Evolutionary conservation across 495 filamentous ascomycete genomes (phyloP).

Genomic region (Trichoderma erinaceum): DNA sequence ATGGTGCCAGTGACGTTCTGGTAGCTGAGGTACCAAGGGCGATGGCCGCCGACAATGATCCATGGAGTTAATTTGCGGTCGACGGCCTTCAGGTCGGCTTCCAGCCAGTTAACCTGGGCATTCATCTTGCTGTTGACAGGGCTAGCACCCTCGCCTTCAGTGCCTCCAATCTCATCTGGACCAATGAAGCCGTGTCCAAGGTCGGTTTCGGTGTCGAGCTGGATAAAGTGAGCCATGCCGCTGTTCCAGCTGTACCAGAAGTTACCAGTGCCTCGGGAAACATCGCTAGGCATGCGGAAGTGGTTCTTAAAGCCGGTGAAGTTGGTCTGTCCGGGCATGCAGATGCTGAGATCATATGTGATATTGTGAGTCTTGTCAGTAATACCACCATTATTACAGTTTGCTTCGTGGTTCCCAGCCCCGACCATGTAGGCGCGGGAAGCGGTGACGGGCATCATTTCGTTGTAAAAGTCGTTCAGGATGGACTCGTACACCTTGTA

Average conservation of each 20-base stretch:
- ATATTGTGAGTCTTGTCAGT: slow-evolving; percentile 19
- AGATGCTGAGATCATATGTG: slow-evolving; percentile 27
- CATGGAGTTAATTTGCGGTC: slow-evolving; percentile 49
- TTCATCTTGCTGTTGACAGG: slow-evolving; percentile 43
- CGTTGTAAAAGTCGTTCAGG: slow-evolving; percentile 49
- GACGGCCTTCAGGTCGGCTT: slow-evolving; percentile 42
- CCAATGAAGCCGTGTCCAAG: slow-evolving; percentile 39
- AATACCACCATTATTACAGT: slow-evolving; percentile 34
- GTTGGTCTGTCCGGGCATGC: slow-evolving; percentile 48
- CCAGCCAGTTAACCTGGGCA: slow-evolving; percentile 42
- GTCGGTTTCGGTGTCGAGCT: slow-evolving; percentile 50
- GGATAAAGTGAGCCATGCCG: slow-evolving; percentile 46
- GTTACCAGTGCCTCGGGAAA: slow-evolving; percentile 39
- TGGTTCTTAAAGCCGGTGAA: slow-evolving; percentile 48
- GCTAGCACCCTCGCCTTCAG: slow-evolving; percentile 12
- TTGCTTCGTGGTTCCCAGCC: slow-evolving; percentile 50
- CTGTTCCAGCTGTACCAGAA: slow-evolving; percentile 58
- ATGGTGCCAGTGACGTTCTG: slow-evolving; percentile 23
- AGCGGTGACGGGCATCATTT: slow-evolving; percentile 40
- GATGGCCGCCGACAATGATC: slow-evolving; percentile 48
- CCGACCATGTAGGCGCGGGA: slow-evolving; percentile 49
- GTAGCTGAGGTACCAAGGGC: slow-evolving; percentile 37
- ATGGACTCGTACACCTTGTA: slow-evolving; percentile 47
- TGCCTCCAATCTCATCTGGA: slow-evolving; percentile 20
- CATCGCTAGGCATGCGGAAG: slow-evolving; percentile 46